Conservation (phyloP, 1,284 basidiomycete genomes). For the Ceratobasidium sp. region DNA sequence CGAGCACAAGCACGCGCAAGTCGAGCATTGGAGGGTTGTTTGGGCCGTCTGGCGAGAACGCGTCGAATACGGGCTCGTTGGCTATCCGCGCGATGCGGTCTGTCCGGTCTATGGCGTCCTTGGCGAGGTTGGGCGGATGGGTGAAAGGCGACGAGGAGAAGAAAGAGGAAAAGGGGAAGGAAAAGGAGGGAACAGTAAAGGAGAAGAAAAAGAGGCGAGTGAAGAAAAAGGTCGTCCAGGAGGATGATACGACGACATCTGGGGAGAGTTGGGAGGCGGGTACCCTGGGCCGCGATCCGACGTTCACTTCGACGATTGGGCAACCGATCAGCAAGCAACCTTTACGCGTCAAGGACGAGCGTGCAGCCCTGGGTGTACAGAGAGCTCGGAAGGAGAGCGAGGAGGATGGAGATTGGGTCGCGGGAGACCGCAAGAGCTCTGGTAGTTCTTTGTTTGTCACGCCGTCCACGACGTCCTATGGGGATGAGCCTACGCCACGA, state of each 20-base stretch:
- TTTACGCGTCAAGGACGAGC: slow-evolving; percentile 52
- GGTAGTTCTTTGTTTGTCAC: slow-evolving; percentile 74
- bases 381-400: slow-evolving; percentile 56
- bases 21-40: slow-evolving; percentile 27
- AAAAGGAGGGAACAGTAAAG: slow-evolving; percentile 50
- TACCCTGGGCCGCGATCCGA: slow-evolving; percentile 17
- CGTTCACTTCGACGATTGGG: slow-evolving; percentile 15
- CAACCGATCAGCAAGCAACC: slow-evolving; percentile 10
- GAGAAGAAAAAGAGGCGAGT: slow-evolving; percentile 51
- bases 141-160: slow-evolving; percentile 63
- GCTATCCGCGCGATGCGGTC: slow-evolving; percentile 81
- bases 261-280: slow-evolving; percentile 54
- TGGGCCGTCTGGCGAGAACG: slow-evolving; percentile 15
- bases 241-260: slow-evolving; percentile 44
- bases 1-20: slow-evolving; percentile 46
- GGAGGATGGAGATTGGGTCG: slow-evolving; percentile 55
- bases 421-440: slow-evolving; percentile 60
- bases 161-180: slow-evolving; percentile 52
- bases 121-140: slow-evolving; percentile 80
- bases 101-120: slow-evolving; percentile 76
- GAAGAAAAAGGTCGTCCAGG: slow-evolving; percentile 40
- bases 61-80: slow-evolving; percentile 66
- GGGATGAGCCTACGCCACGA: slow-evolving; percentile 23
- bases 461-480: slow-evolving; percentile 61
- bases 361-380: slow-evolving; percentile 55